Evolutionary conservation across 208 protist species (phyloP).

Genomic region (Crithidia acanthocephali): DNA sequence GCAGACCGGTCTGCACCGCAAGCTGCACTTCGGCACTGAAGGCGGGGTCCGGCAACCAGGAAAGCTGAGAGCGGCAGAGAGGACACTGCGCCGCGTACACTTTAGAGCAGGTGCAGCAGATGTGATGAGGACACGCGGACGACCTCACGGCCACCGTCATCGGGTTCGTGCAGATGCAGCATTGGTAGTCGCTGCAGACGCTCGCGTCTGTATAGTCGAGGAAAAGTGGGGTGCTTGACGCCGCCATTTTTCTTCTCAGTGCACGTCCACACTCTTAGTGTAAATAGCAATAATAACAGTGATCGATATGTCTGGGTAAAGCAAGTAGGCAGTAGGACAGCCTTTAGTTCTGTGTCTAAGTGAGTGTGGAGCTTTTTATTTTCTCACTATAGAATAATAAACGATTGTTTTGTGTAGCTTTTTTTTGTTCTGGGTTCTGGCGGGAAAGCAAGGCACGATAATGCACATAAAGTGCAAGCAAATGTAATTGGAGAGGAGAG

Average conservation of each 20-base stretch:
- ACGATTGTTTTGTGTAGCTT: no score
- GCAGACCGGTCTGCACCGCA: background rate
- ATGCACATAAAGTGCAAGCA: no score
- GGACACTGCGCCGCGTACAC: slow-evolving; percentile 3
- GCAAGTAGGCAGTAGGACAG: no score
- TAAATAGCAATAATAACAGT: no score
- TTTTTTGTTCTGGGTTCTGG: no score
- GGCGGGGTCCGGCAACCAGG: background rate
- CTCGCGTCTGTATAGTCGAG: slow-evolving; percentile 14
- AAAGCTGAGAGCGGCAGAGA: slow-evolving; percentile 7
- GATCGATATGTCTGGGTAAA: no score
- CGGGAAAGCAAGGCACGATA: no score
- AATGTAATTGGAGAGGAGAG: no score
- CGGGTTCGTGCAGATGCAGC: slow-evolving; percentile 19
- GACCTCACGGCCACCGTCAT: slow-evolving; percentile 15
- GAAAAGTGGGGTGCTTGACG: background rate
- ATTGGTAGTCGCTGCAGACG: slow-evolving; percentile 11
- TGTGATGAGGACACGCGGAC: slow-evolving; percentile 2
- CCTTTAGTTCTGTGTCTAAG: no score
- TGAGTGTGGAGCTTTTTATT: no score
- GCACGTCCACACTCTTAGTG: no score
- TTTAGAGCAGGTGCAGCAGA: slow-evolving; percentile 5
- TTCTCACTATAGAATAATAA: no score
- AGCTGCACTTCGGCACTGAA: slow-evolving; percentile 3
- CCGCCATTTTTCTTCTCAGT: background rate